A percentile compares a stretch with the other conserved stretches of the same genome.
Conservation (phyloP, 306 rosid genomes). For the Astragalus glycyphyllos region DNA sequence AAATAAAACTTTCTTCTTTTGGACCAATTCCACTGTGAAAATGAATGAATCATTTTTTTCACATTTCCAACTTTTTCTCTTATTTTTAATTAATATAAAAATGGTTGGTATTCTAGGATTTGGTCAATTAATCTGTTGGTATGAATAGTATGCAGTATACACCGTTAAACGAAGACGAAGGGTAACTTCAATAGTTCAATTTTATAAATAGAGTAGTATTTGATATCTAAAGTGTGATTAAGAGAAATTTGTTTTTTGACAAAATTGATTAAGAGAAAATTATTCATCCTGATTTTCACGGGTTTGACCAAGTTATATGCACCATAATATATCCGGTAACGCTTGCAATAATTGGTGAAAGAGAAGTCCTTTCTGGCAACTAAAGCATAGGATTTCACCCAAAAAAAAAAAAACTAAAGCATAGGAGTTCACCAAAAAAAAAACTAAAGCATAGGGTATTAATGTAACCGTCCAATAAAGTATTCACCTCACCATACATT, state of each 20-base stretch:
- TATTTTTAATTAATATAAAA: not conserved
- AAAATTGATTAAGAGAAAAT: not conserved
- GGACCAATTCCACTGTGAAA: not conserved
- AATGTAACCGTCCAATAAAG: too few relatives aligned
- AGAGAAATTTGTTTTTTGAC: too few relatives aligned
- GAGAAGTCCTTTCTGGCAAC: slow-evolving; percentile 31
- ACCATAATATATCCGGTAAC: too few relatives aligned
- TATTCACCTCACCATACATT: too few relatives aligned
- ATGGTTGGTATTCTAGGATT: not conserved
- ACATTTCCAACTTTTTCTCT: not conserved
- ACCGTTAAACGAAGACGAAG: too few relatives aligned
- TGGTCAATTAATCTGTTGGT: too few relatives aligned
- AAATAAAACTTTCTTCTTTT: too few relatives aligned
- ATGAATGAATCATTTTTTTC: not conserved
- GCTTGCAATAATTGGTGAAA: not conserved
- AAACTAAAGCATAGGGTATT: too few relatives aligned
- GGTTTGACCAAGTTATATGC: not conserved
- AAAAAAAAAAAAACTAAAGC: too few relatives aligned
- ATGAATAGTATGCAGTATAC: too few relatives aligned
- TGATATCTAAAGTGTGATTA: slow-evolving; percentile 6
- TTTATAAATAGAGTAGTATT: slow-evolving; percentile 9
- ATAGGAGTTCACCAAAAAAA: too few relatives aligned
- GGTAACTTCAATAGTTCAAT: too few relatives aligned
- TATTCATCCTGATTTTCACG: not conserved
- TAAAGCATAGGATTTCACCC: not conserved